Base-by-base conservation (phyloP, 371 early-diverging fungal genomes). In the Circinella minor region DNA sequence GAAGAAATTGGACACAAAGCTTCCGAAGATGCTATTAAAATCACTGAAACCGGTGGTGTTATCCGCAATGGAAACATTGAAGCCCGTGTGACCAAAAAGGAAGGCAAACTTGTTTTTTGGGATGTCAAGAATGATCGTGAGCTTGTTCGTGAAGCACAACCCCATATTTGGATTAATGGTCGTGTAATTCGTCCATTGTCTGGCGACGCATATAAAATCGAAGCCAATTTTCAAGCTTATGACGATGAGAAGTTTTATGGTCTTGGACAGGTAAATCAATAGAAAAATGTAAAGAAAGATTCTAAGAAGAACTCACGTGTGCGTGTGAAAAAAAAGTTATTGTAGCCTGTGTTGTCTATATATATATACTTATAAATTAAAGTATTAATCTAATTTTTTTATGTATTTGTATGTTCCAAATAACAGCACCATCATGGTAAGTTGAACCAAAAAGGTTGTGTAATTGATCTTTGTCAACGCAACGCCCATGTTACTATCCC, bases 21-120 rank as follows among this genome's bases (percentile, higher is more conserved):
- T 1, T 17, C 47, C 27, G 6, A 20, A n/a, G 65, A 49, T 46
- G 60, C 59, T 9, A 61, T 70, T 37, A 60, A 37, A 5, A 70
- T 70, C 27, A 65, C 43, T 11, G 65, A 70, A 55, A 38, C 36
- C 4, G 65, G 54, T 13, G 70, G 48, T 14, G 43, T 37, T 11
- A 60, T 70, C 36, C 65, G 66, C 34, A 70, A 70, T 51, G 70
- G 70, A 7, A 65, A 70, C 65, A 70, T 70, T 65, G 65, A 70
- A 48, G 70, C 70, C 27, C 65, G 66, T 34, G 63, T 70, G 51
- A 60, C 70, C 1, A 64, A 46, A 47, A 47, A 61, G n/a, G 48
- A 65, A 15, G 70, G 70, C 14, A 55, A 57, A 17, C 17, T 70
- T 17, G 36, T 57, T 3, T 70, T 70, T 18, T 60, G 61, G 48